Evolutionary conservation across 2,329 filamentous ascomycete species (phyloP).

Genomic region (Massarina eburnea): DNA sequence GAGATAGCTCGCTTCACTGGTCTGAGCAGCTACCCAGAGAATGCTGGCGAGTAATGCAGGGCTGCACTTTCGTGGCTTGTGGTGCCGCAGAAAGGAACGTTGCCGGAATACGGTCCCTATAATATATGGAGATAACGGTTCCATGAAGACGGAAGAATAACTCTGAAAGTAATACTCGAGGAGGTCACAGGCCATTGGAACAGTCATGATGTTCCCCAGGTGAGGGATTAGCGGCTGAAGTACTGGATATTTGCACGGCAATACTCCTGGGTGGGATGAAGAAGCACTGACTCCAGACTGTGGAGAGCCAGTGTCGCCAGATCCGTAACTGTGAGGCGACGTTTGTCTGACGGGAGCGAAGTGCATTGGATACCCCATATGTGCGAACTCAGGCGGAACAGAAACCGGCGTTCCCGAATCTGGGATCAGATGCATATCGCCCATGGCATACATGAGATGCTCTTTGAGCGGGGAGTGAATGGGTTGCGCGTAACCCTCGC

Average conservation of each 20-base stretch:
- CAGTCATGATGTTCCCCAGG: slow-evolving; percentile 75
- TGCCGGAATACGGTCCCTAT: slow-evolving; percentile 88
- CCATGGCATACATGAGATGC: slow-evolving; percentile 41
- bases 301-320: slow-evolving; percentile 39
- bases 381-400: slow-evolving; percentile 33
- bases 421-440: slow-evolving; percentile 38
- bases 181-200: slow-evolving; percentile 81
- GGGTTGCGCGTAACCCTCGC: slow-evolving; percentile 23
- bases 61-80: slow-evolving; percentile 77
- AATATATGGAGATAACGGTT: slow-evolving; percentile 87
- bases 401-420: slow-evolving; percentile 28
- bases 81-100: slow-evolving; percentile 80
- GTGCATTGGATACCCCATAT: slow-evolving; percentile 37
- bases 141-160: slow-evolving; percentile 82
- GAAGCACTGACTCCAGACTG: slow-evolving; percentile 37
- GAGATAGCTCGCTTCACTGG: slow-evolving; percentile 82
- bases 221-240: slow-evolving; percentile 81
- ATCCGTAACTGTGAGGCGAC: slow-evolving; percentile 40
- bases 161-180: slow-evolving; percentile 90
- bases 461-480: slow-evolving; percentile 39
- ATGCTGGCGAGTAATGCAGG: slow-evolving; percentile 88
- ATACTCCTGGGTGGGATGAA: slow-evolving; percentile 35
- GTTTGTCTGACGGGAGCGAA: slow-evolving; percentile 34
- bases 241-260: slow-evolving; percentile 70
- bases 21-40: slow-evolving; percentile 93